Evolutionary conservation across 257 asterid species (phyloP), one percentile per base, ranked within the genome.

Genomic region (Coffea eugenioides): DNA sequence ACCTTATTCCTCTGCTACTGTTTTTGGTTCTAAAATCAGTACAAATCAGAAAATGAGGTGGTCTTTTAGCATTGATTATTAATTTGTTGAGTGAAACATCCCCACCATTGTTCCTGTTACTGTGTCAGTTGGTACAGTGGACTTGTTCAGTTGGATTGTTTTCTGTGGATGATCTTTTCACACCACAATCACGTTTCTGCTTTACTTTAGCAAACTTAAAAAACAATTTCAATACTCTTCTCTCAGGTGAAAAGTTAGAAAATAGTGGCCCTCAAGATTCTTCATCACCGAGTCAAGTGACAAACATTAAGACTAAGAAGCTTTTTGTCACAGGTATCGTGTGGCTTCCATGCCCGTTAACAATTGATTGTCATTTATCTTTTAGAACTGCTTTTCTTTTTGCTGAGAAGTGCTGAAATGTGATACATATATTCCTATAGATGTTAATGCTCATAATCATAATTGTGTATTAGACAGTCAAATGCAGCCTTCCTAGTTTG

Each of bases 311-410:
- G 83, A 92, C 98, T n/a, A 95, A 95, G 94, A 95, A 91, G 90
- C 91, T 95, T 85, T 95, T 95, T 71, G 87, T 95, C 54, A 93
- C 99, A 46, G 99, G 99, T 93, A 86, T 25, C 80, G 79, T 61
- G 77, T 84, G 70, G 68, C 77, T 79, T 15, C 72, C 23, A 36
- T 70, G 9, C 20, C 49, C 16, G 34, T 54, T 68, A 12, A 62
- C 23, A 20, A 15, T 48, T 36, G 69, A 64, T 20, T 45, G 4
- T 59, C 25, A n/a, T 73, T 59, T 31, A 46, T 68, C 36, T 45
- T 1, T 59, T 73, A 14, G 49, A 12, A 41, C 61, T 12, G 25
- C 46, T 76, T 56, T 46, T 18, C 13, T 39, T 65, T 66, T 46
- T 52, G 71, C 56, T 57, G 21, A 15, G 45, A 7, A 59, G 65